Evolutionary conservation across 2,329 filamentous ascomycete species (phyloP), one percentile per base, ranked within the genome.

Genomic region (Aspergillus phoenicis): DNA sequence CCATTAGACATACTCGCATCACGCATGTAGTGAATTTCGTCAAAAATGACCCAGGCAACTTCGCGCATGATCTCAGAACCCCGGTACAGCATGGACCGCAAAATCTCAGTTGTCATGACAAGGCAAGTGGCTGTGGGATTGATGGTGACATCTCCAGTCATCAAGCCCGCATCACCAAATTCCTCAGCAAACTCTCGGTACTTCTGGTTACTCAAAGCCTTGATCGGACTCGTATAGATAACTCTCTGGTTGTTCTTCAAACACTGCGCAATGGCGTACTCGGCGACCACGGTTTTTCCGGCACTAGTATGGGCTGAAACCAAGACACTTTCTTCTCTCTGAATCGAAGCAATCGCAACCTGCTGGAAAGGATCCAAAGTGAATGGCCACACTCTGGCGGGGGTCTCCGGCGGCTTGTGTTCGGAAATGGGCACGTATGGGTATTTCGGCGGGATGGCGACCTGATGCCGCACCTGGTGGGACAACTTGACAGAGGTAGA

Each of bases 11-110:
- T 72, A 78, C 77, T 83, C 78, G 96, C 96, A 78, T 99, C 95
- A 72, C 95, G 88, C 87, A 99, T 89, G 79, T 99, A 99, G 78
- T 99, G 95, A 64, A 99, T 96, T 78, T 99, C 95, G 78, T 99
- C 95, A 70, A 99, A 99, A 2, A 99, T 83, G 1, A 99, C 96
- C 95, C 95, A 99, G 13, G 91, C 93, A 1, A 99, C 96, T 81
- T 99, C 95, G 68, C 95, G 92, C 94, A 99, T 99, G 66, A 99
- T 98, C 80, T 99, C 95, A 0, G 95, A 98, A 62, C 95, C 95
- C 68, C 95, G 87, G 78, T 99, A 99, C 79, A 99, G 77, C 95
- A 99, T 99, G 17, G 94, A 98, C 52, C 95, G 90, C 74, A 99
- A 79, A 92, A 99, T 99, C 81, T 99, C 95, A 0, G 95, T 99